Base-by-base conservation (phyloP, 2,329 filamentous ascomycete species). In the Monilinia laxa region DNA sequence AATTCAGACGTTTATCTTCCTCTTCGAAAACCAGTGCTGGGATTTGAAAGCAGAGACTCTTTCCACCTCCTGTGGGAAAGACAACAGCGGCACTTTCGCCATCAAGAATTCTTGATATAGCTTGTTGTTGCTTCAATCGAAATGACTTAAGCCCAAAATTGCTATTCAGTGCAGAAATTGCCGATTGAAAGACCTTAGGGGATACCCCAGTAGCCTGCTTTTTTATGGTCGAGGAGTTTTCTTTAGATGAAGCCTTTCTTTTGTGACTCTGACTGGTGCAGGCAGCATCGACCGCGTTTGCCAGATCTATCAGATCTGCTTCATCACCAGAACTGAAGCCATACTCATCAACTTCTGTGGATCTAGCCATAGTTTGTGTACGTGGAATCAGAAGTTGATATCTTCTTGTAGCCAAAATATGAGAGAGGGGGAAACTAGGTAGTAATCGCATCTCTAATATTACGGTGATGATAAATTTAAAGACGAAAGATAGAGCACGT, bases 81-180 rank as follows among this genome's bases (percentile, higher is more conserved):
- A 82, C 76, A 0, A 81, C 78, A 3, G 76, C 75, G 4, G 80
- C 78, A 71, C 78, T 82, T 2, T 75, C 76, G 12, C 81, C 81
- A 63, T 75, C 73, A 2, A 83, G 73, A 4, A 83, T 70, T 35
- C 78, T 74, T 4, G 77, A 73, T 66, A 83, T 81, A 0, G 77
- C 81, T 14, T 76, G 73, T 65, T 81, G 79, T 66, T 83, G 82
- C 71, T 81, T 79, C 20, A 82, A 73, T 54, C 79, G 76, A 68
- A 83, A 84, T 0, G 70, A 70, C 7, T 75, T 55, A 14, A 82
- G 73, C 0, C 78, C 78, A 70, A 83, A 83, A n/a, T 72, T 64
- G 40, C 60, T 35, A 14, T 73, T 76, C 3, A 83, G 74, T 0
- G 81, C 74, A 18, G 73, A 74, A n/a, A 75, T 73, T 10, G 75